phyloP scores from a whole-genome alignment of 2,329 filamentous ascomycete species.

The Xylariales sp. region DNA sequence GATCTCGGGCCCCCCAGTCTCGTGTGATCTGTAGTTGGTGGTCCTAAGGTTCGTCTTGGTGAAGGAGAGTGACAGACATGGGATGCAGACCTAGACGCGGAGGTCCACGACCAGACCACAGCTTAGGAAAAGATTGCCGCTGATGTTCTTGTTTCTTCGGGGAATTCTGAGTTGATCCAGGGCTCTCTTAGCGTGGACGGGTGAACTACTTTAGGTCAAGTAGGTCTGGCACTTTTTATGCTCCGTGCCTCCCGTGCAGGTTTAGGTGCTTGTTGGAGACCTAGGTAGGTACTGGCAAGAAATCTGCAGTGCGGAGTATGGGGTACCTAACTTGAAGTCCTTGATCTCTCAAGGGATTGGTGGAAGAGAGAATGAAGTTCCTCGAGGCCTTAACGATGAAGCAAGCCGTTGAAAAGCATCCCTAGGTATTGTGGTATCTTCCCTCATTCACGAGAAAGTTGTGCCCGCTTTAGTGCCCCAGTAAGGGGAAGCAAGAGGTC shows the following conservation, averaged over 20 bases:
- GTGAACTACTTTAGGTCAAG: no score
- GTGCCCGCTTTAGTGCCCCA: neutral
- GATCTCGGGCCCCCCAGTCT: neutral
- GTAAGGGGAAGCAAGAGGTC: neutral
- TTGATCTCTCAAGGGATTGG: no score
- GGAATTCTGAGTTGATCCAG: neutral
- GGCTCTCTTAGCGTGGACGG: neutral
- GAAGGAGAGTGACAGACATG: neutral
- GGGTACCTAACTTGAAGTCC: no score
- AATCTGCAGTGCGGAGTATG: no score
- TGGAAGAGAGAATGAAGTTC: no score
- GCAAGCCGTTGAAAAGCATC: no score
- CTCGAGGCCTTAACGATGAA: no score
- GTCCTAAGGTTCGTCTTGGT: neutral
- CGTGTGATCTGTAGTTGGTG: neutral
- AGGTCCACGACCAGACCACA: slow-evolving; percentile 9
- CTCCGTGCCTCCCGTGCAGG: no score
- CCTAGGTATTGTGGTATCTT: neutral
- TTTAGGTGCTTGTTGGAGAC: no score
- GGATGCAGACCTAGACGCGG: slow-evolving; percentile 6
- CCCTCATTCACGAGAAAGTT: neutral
- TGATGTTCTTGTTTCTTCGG: slow-evolving; percentile 1
- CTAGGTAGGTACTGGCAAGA: no score
- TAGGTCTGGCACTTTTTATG: no score
- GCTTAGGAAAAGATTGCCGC: neutral